Evolutionary conservation across 345 rosid genomes (phyloP).

Genomic region (Bruguiera gymnorhiza): DNA sequence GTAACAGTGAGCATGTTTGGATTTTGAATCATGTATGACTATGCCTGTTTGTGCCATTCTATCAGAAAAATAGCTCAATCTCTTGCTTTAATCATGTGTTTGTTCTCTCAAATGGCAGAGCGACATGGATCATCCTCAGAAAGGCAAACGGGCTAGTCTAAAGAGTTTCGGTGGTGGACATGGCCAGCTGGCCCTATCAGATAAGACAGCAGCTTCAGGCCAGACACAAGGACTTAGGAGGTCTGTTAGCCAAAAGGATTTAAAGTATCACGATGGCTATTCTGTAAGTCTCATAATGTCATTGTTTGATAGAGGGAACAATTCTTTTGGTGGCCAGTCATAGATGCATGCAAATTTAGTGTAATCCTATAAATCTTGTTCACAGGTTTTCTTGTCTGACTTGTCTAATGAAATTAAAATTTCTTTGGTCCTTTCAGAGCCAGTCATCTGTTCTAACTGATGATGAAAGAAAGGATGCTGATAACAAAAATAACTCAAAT

Average conservation of each 20-base stretch:
- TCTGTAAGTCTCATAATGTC: slow-evolving; percentile 54
- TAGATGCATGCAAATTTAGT: neutral
- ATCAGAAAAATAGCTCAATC: neutral
- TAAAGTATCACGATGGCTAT: slow-evolving; percentile 71
- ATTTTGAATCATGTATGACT: too few species aligned
- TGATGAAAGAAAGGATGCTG: slow-evolving; percentile 66
- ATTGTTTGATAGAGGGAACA: slow-evolving; percentile 5
- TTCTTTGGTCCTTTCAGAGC: slow-evolving; percentile 51
- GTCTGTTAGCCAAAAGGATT: slow-evolving; percentile 66
- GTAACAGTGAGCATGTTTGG: too few species aligned
- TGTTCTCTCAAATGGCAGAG: slow-evolving; percentile 50
- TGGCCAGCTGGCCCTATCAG: slow-evolving; percentile 32
- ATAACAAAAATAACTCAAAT: slow-evolving; percentile 38
- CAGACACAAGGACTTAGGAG: slow-evolving; percentile 55
- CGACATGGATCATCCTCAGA: slow-evolving; percentile 54
- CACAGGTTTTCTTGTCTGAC: neutral
- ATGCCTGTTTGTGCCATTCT: neutral
- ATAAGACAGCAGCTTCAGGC: slow-evolving; percentile 40
- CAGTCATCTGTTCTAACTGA: slow-evolving; percentile 86
- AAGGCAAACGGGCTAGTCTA: slow-evolving; percentile 28
- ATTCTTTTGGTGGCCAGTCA: neutral
- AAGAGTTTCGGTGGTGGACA: slow-evolving; percentile 39
- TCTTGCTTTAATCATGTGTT: neutral
- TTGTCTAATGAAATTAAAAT: slow-evolving; percentile 8
- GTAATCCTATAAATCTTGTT: neutral